Base-by-base conservation (phyloP, 148 eudicot genomes). In the Vaccinium macrocarpon region DNA sequence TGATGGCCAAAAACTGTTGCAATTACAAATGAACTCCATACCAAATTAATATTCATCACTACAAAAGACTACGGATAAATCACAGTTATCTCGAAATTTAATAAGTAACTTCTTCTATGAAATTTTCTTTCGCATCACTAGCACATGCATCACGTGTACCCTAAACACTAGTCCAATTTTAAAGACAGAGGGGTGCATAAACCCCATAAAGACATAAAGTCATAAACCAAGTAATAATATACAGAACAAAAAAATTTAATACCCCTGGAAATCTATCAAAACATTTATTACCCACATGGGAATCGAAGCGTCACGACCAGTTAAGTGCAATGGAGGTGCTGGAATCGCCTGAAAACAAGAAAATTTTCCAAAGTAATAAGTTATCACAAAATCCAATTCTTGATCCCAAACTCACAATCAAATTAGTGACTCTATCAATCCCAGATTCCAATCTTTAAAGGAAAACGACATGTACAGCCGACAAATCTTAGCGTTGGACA, bases 241-340 rank as follows among this genome's bases (percentile, higher is more conserved):
- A n/a, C 11, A 27, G n/a, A 8, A 8, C 2, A n/a, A 21, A 13
- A n/a, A 23, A 64, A 23, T 21, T 64, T 51, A 7, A 51, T 8
- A 51, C 53, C 11, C 55, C 10, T 9, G 6, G 29, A 29, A 70
- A 25, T 15, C 6, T 0, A 25, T 12, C 38, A 27, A 70, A 70
- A 27, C 29, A 9, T 3, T 32, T 32, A 62, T 12, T 61, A 81
- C 82, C 55, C 73, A 81, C 82, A 81, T 81, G 12, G 74, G 16
- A 81, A 81, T 81, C 23, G 53, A 55, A 79, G 81, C 32, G 46
- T 16, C 29, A 61, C 55, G 12, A 62, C 23, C 29, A 62, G 53
- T 9, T 18, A 9, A 42, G 6, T n/a, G 21, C 55, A n/a, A 46
- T 25, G 5, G 29, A 81, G 53, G 42, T 5, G 25, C 82, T 55